Evolutionary conservation across 306 rosid genomes (phyloP), one percentile per base, ranked within the genome.

Genomic region (Canavalia gladiata): DNA sequence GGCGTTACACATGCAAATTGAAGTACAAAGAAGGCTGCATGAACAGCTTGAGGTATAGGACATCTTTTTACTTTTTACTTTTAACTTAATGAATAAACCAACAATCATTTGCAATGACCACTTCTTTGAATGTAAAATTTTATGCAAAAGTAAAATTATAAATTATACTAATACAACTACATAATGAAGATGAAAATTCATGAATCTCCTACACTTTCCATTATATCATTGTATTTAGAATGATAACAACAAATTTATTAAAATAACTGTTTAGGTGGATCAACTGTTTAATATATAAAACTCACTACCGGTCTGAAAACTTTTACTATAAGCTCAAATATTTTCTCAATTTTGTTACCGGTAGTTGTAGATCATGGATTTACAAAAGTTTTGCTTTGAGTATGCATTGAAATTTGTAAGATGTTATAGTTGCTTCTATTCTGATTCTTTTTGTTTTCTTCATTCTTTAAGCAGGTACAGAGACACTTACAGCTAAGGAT

Each of bases 1-100:
- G 78, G 88, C 97, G 6, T 86, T 94, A 54, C 90, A 92, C 13
- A 88, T 94, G 94, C 97, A 94, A 82, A 89, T 94, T 49, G 98
- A 90, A 86, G 98, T 94, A 29, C 96, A 94, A 70, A 92, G 91
- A 90, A 90, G 94, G 85, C 79, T 92, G 33, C 98, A 92, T 51
- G 94, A 94, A 68, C 98, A 94, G 73, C 95, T 94, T 31, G 97
- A 94, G 98, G 97, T 91, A 91, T 28, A 71, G 7, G 7, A 58
- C 34, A 49, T 60, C 25, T 42, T 41, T 50, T 46, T 77, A 65
- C 35, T 55, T 76, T 18, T 35, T 54, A 55, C 67, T 43, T 64
- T 25, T 43, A 30, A 45, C 50, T 49, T 70, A 54, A 8, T 1
- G 60, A 70, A 29, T 6, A 42, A 54, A 71, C 50, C 1, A 62